A percentile compares a stretch with the other conserved stretches of the same genome.
phyloP scores from a whole-genome alignment of 352 stramenopile genomes.

The Aphanomyces invadans region DNA sequence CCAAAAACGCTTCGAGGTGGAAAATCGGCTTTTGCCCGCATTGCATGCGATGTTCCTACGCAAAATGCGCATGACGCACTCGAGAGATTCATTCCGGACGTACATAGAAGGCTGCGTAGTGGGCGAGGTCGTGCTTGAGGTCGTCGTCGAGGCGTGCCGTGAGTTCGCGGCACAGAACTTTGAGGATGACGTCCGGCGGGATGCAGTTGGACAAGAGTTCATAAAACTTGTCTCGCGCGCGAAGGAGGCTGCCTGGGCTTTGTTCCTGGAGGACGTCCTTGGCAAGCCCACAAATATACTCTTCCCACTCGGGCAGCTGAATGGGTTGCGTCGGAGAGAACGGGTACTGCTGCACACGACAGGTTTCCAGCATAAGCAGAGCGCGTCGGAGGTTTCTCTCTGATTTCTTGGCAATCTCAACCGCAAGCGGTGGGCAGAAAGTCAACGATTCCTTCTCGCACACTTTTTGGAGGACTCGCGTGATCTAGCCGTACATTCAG shows the following conservation, averaged over 20 bases:
- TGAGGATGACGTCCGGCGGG: conserved; percentile 95
- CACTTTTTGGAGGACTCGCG: conserved; percentile 82
- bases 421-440: conserved; percentile 82
- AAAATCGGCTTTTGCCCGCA: conserved; percentile 98
- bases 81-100: too few relatives aligned
- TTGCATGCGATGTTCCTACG: conserved; percentile 92
- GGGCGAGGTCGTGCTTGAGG: conserved; percentile 94
- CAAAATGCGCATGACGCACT: too few relatives aligned
- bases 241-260: conserved; percentile 90
- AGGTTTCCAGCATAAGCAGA: conserved; percentile 97
- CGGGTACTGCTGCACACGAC: conserved; percentile 70
- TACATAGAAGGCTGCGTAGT: conserved; percentile 69
- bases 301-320: conserved; percentile 93
- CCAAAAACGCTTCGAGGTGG: conserved; percentile 98
- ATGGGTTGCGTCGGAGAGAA: conserved; percentile 78
- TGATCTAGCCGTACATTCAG: conserved; percentile 55
- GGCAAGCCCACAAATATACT: conserved; percentile 93
- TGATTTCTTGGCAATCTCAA: conserved; percentile 87
- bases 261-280: conserved; percentile 93
- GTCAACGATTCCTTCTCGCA: conserved; percentile 87
- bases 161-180: conserved; percentile 85
- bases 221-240: conserved; percentile 95
- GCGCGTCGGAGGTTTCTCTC: conserved; percentile 94
- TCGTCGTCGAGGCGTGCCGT: conserved; percentile 92
- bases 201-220: conserved; percentile 98